phyloP scores from a whole-genome alignment of 495 filamentous ascomycete genomes.

The Xeromyces bisporus region DNA sequence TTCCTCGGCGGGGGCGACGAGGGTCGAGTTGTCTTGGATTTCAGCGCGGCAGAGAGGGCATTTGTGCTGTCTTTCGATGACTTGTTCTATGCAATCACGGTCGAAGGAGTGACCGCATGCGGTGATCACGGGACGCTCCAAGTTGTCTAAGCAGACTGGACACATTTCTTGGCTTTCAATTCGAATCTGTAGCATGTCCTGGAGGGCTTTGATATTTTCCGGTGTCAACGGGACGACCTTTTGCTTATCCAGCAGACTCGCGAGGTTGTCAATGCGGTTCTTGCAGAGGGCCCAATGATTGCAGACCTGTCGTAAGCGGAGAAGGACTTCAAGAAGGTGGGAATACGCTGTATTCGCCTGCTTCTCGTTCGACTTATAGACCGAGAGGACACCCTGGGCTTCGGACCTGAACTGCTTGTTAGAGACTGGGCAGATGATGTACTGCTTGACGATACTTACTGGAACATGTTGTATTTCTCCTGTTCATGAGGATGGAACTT shows the following conservation, averaged over 20 bases:
- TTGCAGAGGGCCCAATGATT: constrained; percentile 79
- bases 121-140: constrained; percentile 69
- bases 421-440: constrained; percentile 5
- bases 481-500: constrained; percentile 59
- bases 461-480: constrained; percentile 64
- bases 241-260: constrained; percentile 46
- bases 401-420: constrained; percentile 34
- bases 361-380: constrained; percentile 34
- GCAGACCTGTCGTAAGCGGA: constrained; percentile 74
- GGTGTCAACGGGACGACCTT: constrained; percentile 53
- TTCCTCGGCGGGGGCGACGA: constrained; percentile 48
- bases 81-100: constrained; percentile 54
- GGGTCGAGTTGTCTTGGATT: constrained; percentile 36
- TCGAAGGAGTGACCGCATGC: constrained; percentile 78
- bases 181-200: constrained; percentile 58
- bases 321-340: constrained; percentile 62
- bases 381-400: constrained; percentile 52
- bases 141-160: constrained; percentile 59
- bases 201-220: constrained; percentile 56
- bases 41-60: constrained; percentile 80
- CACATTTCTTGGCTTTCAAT: constrained; percentile 77
- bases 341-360: constrained; percentile 37
- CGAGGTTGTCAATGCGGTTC: constrained; percentile 49
- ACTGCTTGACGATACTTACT: constrained; percentile 21
- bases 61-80: constrained; percentile 63